Evolutionary conservation across 495 filamentous ascomycete species (phyloP).

Genomic region (Barbatosphaeria neglecta): DNA sequence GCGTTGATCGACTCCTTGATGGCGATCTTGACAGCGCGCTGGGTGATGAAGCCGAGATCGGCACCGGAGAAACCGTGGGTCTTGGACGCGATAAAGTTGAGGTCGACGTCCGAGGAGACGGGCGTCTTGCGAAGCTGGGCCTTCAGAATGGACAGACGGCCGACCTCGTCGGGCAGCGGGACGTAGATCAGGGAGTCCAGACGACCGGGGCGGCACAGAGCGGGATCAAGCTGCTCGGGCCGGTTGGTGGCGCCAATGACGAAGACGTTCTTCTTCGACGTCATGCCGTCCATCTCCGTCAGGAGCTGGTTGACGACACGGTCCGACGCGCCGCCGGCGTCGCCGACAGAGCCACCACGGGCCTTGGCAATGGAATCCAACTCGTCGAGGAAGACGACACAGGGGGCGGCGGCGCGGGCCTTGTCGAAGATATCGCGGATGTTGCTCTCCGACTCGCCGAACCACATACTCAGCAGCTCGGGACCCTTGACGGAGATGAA

Average conservation of each 20-base stretch:
- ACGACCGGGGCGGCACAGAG: slow-evolving; percentile 95
- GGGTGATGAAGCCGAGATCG: slow-evolving; percentile 97
- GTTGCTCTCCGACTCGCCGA: slow-evolving; percentile 99
- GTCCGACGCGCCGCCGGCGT: slow-evolving; percentile 96
- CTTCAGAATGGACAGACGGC: slow-evolving; percentile 78
- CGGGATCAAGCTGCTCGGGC: slow-evolving; percentile 95
- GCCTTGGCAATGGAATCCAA: slow-evolving; percentile 99
- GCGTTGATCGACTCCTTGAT: slow-evolving; percentile 92
- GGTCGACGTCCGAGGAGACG: slow-evolving; percentile 74
- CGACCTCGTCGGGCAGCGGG: slow-evolving; percentile 81
- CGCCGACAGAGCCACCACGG: slow-evolving; percentile 91
- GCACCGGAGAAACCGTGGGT: slow-evolving; percentile 99
- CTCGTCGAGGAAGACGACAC: slow-evolving; percentile 97
- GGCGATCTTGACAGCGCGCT: slow-evolving; percentile 96
- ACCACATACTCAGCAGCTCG: slow-evolving; percentile 98
- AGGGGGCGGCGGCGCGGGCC: slow-evolving; percentile 94
- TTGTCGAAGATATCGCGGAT: slow-evolving; percentile 99
- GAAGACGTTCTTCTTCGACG: slow-evolving; percentile 99
- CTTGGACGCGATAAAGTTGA: slow-evolving; percentile 87
- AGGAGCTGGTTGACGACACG: slow-evolving; percentile 99
- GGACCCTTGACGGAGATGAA: slow-evolving; percentile 99
- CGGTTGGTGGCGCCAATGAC: slow-evolving; percentile 98
- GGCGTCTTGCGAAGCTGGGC: slow-evolving; percentile 98
- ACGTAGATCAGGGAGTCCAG: slow-evolving; percentile 97
- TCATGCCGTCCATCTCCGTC: slow-evolving; percentile 99